A percentile compares a stretch with the other conserved stretches of the same genome.
Conservation (phyloP, 139 green algal species). For the Haematococcus sp. region DNA sequence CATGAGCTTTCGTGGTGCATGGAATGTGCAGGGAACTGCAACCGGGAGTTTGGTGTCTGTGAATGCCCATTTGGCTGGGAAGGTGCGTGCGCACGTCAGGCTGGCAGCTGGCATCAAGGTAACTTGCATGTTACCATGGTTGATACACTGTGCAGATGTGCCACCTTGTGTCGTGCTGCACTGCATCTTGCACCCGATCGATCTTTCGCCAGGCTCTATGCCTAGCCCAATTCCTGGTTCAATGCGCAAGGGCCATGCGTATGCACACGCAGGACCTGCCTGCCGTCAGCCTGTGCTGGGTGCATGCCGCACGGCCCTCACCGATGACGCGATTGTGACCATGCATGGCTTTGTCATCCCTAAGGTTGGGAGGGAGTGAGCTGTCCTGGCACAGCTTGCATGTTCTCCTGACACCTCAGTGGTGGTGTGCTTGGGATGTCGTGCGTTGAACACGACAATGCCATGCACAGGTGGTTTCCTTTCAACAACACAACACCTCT, state of each 20-base stretch:
- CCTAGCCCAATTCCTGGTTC: background rate
- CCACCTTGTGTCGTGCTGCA: background rate
- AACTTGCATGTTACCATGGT: too few species aligned
- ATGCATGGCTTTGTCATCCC: background rate
- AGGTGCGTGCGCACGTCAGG: background rate
- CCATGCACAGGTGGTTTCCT: too few species aligned
- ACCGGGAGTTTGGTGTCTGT: background rate
- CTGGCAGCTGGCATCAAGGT: too few species aligned
- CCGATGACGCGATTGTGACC: background rate
- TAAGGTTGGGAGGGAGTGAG: too few species aligned
- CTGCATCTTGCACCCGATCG: too few species aligned
- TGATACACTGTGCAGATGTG: too few species aligned
- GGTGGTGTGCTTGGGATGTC: too few species aligned
- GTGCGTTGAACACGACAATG: too few species aligned
- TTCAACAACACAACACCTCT: too few species aligned
- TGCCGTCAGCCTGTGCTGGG: background rate
- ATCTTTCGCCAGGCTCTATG: too few species aligned
- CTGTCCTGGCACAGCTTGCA: background rate
- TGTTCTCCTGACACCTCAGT: background rate
- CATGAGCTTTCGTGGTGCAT: too few species aligned
- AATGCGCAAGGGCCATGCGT: background rate
- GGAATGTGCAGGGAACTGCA: slow-evolving; percentile 15
- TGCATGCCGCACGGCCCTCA: background rate
- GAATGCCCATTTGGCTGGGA: slow-evolving; percentile 8
- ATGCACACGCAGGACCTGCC: background rate